Evolutionary conservation across 192 early-diverging fungal genomes (phyloP), one percentile per base, ranked within the genome.

Genomic region (Podila minutissima): DNA sequence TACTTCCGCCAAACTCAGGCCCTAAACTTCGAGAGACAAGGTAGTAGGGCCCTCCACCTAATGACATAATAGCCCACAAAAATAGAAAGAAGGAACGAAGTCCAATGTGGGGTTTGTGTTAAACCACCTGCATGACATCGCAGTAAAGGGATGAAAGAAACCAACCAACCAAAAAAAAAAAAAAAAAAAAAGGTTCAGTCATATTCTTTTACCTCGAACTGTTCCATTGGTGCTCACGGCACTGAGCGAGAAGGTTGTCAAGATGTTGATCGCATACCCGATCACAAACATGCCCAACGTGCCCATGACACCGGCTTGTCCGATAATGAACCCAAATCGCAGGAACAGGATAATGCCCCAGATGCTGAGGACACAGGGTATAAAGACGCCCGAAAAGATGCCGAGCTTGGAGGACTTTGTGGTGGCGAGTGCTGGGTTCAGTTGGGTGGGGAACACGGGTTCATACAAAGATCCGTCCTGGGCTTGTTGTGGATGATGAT

Each of bases 281-380:
- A 87, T 85, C 5, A 84, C 71, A 71, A 92, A 92, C 82, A 90
- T 86, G 53, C 65, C 83, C 53, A 89, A 71, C 5, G 91, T 91
- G 32, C 90, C 91, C 22, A 90, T 48, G 15, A 93, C 78, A 32
- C 92, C 92, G 15, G 86, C 87, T 66, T 92, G 89, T 62, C 87
- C 83, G 19, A 93, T 83, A 46, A 92, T 88, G 72, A 86, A 92
- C 1, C 92, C 91, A 72, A 93, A 91, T 24, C 91, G 90, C 63
- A 93, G 83, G 71, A 89, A 93, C 37, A 91, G 78, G 73, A 93
- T 84, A 63, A 93, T 91, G 53, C 90, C 89, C 92, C 92, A 93
- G 84, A 93, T 91, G 55, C 85, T 87, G 61, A 91, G 83, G 49
- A 85, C 84, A n/a, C 90, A 89, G 17, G 91, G 92, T 38, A 91